Percentiles rank a stretch among this genome's conserved stretches.
Conservation (phyloP, 345 rosid genomes). For the Aethionema arabicum region DNA sequence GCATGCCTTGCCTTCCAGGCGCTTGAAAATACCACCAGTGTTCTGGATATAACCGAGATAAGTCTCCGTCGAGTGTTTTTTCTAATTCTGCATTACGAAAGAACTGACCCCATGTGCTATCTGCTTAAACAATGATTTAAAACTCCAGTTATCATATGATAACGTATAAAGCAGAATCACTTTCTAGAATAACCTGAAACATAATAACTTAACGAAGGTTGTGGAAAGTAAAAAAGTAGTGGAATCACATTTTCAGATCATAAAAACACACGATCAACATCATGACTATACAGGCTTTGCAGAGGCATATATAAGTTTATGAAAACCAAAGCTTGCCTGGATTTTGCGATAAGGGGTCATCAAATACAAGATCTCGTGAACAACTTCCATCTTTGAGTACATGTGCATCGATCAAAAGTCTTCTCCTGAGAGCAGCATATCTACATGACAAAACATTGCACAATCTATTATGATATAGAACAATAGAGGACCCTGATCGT, state of each 20-base stretch:
- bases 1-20: slow-evolving; percentile 81
- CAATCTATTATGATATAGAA: neutral
- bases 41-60: slow-evolving; percentile 84
- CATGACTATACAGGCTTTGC: neutral
- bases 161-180: no score
- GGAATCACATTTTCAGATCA: no score
- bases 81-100: slow-evolving; percentile 85
- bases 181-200: no score
- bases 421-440: slow-evolving; percentile 72
- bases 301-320: neutral
- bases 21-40: slow-evolving; percentile 86
- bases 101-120: slow-evolving; percentile 87
- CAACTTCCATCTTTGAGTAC: slow-evolving; percentile 48
- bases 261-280: neutral
- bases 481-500: neutral
- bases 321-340: slow-evolving; percentile 50
- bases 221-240: no score
- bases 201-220: no score
- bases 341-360: slow-evolving; percentile 86
- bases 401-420: slow-evolving; percentile 64
- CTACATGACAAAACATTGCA: slow-evolving; percentile 37
- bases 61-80: slow-evolving; percentile 84
- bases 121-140: slow-evolving; percentile 37
- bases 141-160: neutral
- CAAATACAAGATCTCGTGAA: slow-evolving; percentile 53